phyloP scores from a whole-genome alignment of 805 yeast genomes.

The Starmerella riodocensis region DNA sequence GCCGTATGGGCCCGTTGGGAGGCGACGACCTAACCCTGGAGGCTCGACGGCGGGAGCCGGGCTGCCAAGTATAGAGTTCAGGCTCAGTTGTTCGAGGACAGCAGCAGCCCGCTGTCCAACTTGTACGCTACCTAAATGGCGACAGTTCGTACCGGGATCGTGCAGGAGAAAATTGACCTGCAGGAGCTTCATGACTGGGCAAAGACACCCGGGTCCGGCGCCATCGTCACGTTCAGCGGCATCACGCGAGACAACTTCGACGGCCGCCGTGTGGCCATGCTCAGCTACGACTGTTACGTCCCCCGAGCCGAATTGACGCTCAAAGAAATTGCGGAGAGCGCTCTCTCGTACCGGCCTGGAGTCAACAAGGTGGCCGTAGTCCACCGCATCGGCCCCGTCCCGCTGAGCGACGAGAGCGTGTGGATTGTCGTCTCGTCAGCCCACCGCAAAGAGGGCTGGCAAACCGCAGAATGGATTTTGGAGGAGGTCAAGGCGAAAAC shows the following conservation, averaged over 20 bases:
- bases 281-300: conserved; percentile 37
- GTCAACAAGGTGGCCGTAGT: conserved; percentile 29
- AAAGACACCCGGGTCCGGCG: conserved; percentile 35
- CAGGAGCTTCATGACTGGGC: conserved; percentile 28
- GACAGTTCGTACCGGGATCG: conserved; percentile 7
- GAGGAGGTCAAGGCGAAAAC: conserved; percentile 34
- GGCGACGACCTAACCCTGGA: too few species aligned
- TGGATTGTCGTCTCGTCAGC: conserved; percentile 34
- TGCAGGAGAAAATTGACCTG: conserved; percentile 14
- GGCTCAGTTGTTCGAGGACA: too few species aligned
- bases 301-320: conserved; percentile 33
- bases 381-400: conserved; percentile 39
- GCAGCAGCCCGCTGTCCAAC: too few species aligned
- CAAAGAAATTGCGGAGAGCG: conserved; percentile 27
- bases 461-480: conserved; percentile 33
- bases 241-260: conserved; percentile 37
- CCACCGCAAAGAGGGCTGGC: conserved; percentile 39
- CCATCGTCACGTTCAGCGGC: conserved; percentile 39
- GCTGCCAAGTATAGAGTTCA: too few species aligned
- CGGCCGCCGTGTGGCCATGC: conserved; percentile 30
- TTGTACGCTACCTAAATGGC: neutral
- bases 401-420: conserved; percentile 36
- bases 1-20: too few species aligned
- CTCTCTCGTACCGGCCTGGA: conserved; percentile 10
- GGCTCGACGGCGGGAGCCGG: too few species aligned